Base-by-base conservation (phyloP, 768 basidiomycete genomes). In the Termitomyces titanicus region DNA sequence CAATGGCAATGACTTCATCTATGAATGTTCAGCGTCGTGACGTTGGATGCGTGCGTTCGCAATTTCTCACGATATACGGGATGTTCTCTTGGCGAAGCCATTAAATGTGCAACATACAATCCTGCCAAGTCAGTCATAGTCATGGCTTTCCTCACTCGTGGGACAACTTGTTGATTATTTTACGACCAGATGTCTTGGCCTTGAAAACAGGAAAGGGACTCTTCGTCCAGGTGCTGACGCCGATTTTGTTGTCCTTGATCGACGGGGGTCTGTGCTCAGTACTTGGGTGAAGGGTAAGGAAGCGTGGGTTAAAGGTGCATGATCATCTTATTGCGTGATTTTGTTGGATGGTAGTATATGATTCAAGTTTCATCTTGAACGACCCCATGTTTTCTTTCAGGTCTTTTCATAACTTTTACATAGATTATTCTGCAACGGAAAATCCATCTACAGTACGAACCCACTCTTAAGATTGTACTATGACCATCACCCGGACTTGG, bases 31-130 rank as follows among this genome's bases (percentile, higher is more conserved):
- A 90, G 89, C 64, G 88, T 90, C 43, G 82, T 93, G 43, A 89
- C 92, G 2, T 68, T 96, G 58, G 88, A 92, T 70, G 88, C 84
- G 61, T 94, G 89, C 64, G 83, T 95, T 39, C 84, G 88, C 52
- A 96, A 95, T 70, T 88, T 95, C 63, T 80, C 87, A 25, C 75
- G 79, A 27, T 96, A 92, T 69, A 92, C 93, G 0, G 89, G 88
- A 6, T 90, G 90, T 64, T 84, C 91, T 37, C 74, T 96, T 24
- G 84, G 86, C 24, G 82, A 93, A 69, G 89, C 93, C 22, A 86
- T 96, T 70, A 84, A 84, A 54, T 94, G 92, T 64, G 91, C 88
- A 39, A 95, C 93, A 2, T 84, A 79, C 64, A 91, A 92, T 63
- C 91, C 93, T 15, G 93, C 94, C 3, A 86, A 80, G 83, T 89